A percentile compares a stretch with the other conserved stretches of the same genome.
Conservation (phyloP, 2,329 filamentous ascomycete species). For the Curvularia sp. region DNA sequence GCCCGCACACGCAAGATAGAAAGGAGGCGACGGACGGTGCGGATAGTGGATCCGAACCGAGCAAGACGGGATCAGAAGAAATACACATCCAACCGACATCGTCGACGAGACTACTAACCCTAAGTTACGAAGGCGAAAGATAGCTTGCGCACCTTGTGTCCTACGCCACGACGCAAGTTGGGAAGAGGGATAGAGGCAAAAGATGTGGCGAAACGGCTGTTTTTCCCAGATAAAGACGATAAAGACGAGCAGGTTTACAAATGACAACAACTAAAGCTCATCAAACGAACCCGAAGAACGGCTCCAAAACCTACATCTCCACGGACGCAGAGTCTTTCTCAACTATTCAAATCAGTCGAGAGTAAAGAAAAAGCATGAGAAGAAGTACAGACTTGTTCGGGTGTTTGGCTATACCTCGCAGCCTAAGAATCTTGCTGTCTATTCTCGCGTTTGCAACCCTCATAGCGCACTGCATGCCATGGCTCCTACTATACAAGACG, state of each 20-base stretch:
- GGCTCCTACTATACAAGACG: conserved; percentile 44
- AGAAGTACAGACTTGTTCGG: not conserved
- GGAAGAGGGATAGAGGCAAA: conserved; percentile 5
- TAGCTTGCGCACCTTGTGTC: conserved; percentile 10
- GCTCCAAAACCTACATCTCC: not conserved
- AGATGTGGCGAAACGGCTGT: not conserved
- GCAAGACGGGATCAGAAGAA: conserved; percentile 6
- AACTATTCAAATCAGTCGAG: not conserved
- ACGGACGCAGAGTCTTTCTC: not conserved
- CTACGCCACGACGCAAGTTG: not conserved
- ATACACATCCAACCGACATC: not conserved
- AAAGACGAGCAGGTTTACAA: not conserved
- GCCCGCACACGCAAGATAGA: not conserved
- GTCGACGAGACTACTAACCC: not conserved
- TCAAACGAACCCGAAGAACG: not conserved
- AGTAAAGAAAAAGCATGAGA: not conserved
- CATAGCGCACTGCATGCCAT: conserved; percentile 37
- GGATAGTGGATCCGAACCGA: conserved; percentile 15
- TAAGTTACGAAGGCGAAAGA: not conserved
- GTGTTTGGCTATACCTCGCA: conserved; percentile 12
- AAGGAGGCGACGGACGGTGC: conserved; percentile 14
- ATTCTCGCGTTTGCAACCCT: conserved; percentile 32
- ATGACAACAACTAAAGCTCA: not conserved
- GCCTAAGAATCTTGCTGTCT: conserved; percentile 23
- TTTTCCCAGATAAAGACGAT: not conserved